Base-by-base conservation (phyloP, 192 early-diverging fungal species). In the Coemansia sp. region DNA sequence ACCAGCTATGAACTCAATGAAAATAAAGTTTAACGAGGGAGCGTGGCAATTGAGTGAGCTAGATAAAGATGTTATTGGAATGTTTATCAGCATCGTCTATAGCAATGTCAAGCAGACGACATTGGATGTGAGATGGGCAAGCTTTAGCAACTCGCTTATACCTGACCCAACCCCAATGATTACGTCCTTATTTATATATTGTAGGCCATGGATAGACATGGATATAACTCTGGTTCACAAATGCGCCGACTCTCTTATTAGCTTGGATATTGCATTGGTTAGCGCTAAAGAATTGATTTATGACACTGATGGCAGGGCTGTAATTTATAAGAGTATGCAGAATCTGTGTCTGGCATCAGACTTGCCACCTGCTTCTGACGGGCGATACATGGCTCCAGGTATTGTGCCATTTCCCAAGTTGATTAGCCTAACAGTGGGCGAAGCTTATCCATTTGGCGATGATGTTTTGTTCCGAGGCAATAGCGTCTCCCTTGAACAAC, bases 401-500 rank as follows among this genome's bases (percentile, higher is more conserved):
- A 34, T 43, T 54, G 66, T 52, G 7, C 66, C 51, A 16, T 67
- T 67, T 55, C 66, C 66, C 2, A 54, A 7, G 3, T 33, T 67
- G n/a, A 31, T 27, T 5, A 31, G 33, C 6, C 33, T 67, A n/a
- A 24, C 27, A 33, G 20, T 49, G 3, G 10, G 36, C 1, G 11
- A 22, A 15, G 12, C 12, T 31, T 67, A 67, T 20, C 49, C 31
- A 34, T 67, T 38, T 38, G 47, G 31, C 5, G 49, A 67, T 67
- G 49, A 67, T 67, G 51, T 54, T 18, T 38, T 67, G 31, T 67
- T 67, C 22, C 66, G 66, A 4, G 66, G 38, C 6, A 67, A 67
- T 34, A 40, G 47, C 24, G 47, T 13, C 3, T 36, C 47, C 9
- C 47, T 67, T 18, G 33, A 68, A 20, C 20, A 55, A 10, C n/a